Conservation (phyloP, 1,139 yeast species). For the Yamadazyma diospyri region DNA sequence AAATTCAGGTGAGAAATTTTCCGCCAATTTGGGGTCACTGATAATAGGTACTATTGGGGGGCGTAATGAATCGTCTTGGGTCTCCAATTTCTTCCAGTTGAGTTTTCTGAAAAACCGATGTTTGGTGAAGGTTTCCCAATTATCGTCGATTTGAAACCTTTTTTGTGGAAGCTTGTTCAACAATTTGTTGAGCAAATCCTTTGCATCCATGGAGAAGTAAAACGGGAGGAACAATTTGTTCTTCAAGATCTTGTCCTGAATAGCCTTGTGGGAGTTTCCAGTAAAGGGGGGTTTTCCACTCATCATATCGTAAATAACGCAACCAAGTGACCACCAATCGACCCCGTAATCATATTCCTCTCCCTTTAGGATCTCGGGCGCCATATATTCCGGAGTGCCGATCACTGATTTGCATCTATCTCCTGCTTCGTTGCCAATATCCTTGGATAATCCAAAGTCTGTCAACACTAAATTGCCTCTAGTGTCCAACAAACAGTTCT, state of each 20-base stretch:
- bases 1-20: slow-evolving; percentile 30
- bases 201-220: slow-evolving; percentile 76
- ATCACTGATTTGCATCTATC: slow-evolving; percentile 65
- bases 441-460: slow-evolving; percentile 86
- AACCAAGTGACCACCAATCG: slow-evolving; percentile 40
- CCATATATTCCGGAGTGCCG: slow-evolving; percentile 68
- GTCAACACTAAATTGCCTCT: slow-evolving; percentile 79
- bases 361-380: slow-evolving; percentile 34
- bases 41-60: slow-evolving; percentile 33
- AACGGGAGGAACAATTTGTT: slow-evolving; percentile 70
- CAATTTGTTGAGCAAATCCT: slow-evolving; percentile 67
- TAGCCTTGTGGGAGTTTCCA: slow-evolving; percentile 76
- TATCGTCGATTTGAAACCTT: slow-evolving; percentile 62
- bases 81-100: slow-evolving; percentile 25
- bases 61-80: slow-evolving; percentile 16
- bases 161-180: slow-evolving; percentile 70
- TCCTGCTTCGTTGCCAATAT: slow-evolving; percentile 37
- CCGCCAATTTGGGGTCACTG: slow-evolving; percentile 34
- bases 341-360: slow-evolving; percentile 29
- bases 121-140: slow-evolving; percentile 28
- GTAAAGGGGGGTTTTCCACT: slow-evolving; percentile 93
- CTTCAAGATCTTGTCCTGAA: slow-evolving; percentile 72
- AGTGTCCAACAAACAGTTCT: slow-evolving; percentile 75
- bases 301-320: slow-evolving; percentile 73
- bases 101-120: slow-evolving; percentile 33